Conservation (phyloP, 345 rosid genomes). For the Brassica juncea region DNA sequence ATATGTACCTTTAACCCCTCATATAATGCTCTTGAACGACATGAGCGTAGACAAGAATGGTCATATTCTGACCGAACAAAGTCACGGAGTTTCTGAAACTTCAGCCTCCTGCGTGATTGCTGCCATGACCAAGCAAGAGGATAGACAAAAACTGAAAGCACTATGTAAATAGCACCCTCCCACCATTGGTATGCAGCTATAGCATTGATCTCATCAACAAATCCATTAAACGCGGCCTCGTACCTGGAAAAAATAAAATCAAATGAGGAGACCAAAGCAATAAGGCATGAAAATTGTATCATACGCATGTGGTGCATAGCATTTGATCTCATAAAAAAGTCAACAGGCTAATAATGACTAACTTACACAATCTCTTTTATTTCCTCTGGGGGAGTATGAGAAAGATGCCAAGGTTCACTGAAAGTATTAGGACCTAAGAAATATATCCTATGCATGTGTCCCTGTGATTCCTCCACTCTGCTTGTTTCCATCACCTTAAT, state of each 20-base stretch:
- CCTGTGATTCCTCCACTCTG: constrained; percentile 84
- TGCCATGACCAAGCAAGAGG: constrained; percentile 97
- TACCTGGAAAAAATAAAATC: constrained; percentile 46
- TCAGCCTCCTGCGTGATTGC: constrained; percentile 68
- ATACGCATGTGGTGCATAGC: background rate
- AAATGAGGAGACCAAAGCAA: constrained; percentile 10
- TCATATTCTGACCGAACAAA: constrained; percentile 94
- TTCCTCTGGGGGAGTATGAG: constrained; percentile 81
- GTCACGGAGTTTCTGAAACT: constrained; percentile 88
- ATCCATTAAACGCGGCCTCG: constrained; percentile 81
- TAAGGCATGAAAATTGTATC: background rate
- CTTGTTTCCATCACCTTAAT: constrained; percentile 85
- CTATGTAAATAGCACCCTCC: constrained; percentile 78
- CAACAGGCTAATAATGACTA: no score
- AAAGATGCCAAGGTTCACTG: constrained; percentile 87
- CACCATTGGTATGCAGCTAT: constrained; percentile 96
- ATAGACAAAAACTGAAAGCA: constrained; percentile 74
- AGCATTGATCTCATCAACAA: constrained; percentile 86
- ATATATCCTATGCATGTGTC: constrained; percentile 87
- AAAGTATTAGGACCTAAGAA: constrained; percentile 92
- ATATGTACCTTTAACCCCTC: constrained; percentile 81
- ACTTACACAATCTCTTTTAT: constrained; percentile 83
- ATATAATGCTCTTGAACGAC: constrained; percentile 93
- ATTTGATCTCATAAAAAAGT: no score
- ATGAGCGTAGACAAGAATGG: constrained; percentile 93